A percentile compares a stretch with the other conserved stretches of the same genome.
phyloP scores from a whole-genome alignment of 2,329 filamentous ascomycete genomes.

The Capronia coronata region DNA sequence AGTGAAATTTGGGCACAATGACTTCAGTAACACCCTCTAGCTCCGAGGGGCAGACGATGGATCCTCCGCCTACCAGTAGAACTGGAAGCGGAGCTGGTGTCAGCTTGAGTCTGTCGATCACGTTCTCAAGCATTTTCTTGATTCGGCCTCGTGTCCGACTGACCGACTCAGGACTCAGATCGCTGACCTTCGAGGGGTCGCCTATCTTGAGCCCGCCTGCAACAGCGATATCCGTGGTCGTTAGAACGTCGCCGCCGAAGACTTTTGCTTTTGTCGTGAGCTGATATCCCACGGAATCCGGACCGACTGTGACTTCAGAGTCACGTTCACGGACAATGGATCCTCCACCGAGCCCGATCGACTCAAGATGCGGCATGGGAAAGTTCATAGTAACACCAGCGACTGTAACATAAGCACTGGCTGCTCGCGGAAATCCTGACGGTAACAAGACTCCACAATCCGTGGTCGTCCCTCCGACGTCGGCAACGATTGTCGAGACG shows the following conservation, averaged over 20 bases:
- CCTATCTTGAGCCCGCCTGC: conserved; percentile 34
- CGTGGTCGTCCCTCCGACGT: conserved; percentile 56
- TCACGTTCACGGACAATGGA: conserved; percentile 36
- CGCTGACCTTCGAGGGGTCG: conserved; percentile 24
- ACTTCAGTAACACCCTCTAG: conserved; percentile 48
- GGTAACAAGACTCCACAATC: conserved; percentile 55
- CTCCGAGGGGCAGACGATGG: conserved; percentile 45
- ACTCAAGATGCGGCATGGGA: conserved; percentile 51
- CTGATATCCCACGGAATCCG: conserved; percentile 50
- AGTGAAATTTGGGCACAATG: conserved; percentile 46
- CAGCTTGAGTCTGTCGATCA: conserved; percentile 53
- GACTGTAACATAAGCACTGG: conserved; percentile 52
- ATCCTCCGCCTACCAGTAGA: conserved; percentile 54
- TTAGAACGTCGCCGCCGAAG: conserved; percentile 50
- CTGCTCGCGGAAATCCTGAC: conserved; percentile 55
- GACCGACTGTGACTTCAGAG: conserved; percentile 41
- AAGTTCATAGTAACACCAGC: conserved; percentile 56
- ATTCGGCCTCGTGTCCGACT: conserved; percentile 37
- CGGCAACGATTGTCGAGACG: conserved; percentile 21
- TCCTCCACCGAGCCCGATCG: conserved; percentile 53
- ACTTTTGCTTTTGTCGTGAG: conserved; percentile 44
- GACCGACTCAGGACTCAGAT: conserved; percentile 32
- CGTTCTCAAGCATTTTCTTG: conserved; percentile 44
- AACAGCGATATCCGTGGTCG: conserved; percentile 47
- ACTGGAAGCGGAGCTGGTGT: conserved; percentile 46